phyloP scores from a whole-genome alignment of 768 basidiomycete species.

The Russula sp. region DNA sequence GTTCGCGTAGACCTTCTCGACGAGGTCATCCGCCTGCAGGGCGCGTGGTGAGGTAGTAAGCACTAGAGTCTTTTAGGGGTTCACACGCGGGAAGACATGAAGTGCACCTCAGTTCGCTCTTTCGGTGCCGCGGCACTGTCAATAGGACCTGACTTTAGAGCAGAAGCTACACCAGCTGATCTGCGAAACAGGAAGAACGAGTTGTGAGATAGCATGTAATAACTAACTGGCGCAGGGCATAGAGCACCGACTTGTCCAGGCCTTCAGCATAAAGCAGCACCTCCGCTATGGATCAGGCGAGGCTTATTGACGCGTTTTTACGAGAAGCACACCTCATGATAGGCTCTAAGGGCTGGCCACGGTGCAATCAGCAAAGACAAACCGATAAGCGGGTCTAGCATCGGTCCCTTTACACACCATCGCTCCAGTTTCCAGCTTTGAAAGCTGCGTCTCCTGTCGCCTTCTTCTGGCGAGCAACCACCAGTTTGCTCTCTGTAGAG shows the following conservation, averaged over 20 bases:
- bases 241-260: slow-evolving; percentile 51
- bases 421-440: slow-evolving; percentile 55
- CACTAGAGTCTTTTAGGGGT: neutral
- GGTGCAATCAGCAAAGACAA: neutral
- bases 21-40: slow-evolving; percentile 58
- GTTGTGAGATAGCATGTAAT: neutral
- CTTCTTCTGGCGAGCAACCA: slow-evolving; percentile 44
- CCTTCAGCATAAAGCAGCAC: slow-evolving; percentile 38
- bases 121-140: slow-evolving; percentile 33
- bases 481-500: slow-evolving; percentile 17
- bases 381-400: neutral
- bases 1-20: slow-evolving; percentile 81
- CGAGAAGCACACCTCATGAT: slow-evolving; percentile 54
- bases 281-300: slow-evolving; percentile 10
- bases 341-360: slow-evolving; percentile 51
- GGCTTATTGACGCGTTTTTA: neutral
- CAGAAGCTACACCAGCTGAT: slow-evolving; percentile 9
- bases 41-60: neutral
- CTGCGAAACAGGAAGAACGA: neutral
- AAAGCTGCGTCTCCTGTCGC: slow-evolving; percentile 62
- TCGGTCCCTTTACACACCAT: slow-evolving; percentile 37
- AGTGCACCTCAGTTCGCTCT: slow-evolving; percentile 60
- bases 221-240: neutral
- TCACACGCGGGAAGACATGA: neutral
- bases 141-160: slow-evolving; percentile 1